A percentile compares a stretch with the other conserved stretches of the same genome.
Conservation (phyloP, 2,329 filamentous ascomycete genomes). For the Penicillium digitatum region DNA sequence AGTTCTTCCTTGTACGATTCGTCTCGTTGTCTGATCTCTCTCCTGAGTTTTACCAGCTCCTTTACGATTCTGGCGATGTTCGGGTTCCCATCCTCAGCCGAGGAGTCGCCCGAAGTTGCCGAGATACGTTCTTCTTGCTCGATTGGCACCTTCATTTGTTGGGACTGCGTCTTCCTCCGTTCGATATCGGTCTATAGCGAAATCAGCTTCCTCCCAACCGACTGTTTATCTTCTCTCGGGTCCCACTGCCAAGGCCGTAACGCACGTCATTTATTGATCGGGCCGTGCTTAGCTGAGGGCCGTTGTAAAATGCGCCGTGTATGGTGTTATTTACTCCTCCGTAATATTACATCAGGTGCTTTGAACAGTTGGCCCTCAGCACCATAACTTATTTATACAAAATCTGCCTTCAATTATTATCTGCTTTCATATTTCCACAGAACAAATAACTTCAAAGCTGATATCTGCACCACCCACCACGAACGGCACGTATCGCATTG, state of each 20-base stretch:
- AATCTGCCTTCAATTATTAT: too few species aligned
- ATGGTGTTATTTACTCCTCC: too few species aligned
- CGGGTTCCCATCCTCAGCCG: slow-evolving; percentile 14
- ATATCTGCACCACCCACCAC: neutral
- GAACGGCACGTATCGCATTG: neutral
- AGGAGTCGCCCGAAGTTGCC: slow-evolving; percentile 14
- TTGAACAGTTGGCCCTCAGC: too few species aligned
- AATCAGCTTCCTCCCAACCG: too few species aligned
- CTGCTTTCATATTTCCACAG: neutral
- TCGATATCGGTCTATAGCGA: slow-evolving; percentile 17
- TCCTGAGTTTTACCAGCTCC: slow-evolving; percentile 22
- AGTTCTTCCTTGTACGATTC: slow-evolving; percentile 21
- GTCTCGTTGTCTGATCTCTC: slow-evolving; percentile 21
- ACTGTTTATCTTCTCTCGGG: too few species aligned
- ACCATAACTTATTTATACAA: too few species aligned
- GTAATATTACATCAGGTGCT: too few species aligned
- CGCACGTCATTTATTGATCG: too few species aligned
- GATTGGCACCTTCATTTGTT: slow-evolving; percentile 17
- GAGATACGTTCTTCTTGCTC: slow-evolving; percentile 14
- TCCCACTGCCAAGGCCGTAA: too few species aligned
- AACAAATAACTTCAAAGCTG: neutral
- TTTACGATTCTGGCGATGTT: slow-evolving; percentile 9
- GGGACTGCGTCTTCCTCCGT: slow-evolving; percentile 14
- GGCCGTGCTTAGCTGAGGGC: too few species aligned
- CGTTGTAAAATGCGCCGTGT: too few species aligned